These are phyloP conservation scores for Apophysomyces sp. DNA, from an alignment of 371 early-diverging fungal species.

Conservation along the genomic window DNA sequence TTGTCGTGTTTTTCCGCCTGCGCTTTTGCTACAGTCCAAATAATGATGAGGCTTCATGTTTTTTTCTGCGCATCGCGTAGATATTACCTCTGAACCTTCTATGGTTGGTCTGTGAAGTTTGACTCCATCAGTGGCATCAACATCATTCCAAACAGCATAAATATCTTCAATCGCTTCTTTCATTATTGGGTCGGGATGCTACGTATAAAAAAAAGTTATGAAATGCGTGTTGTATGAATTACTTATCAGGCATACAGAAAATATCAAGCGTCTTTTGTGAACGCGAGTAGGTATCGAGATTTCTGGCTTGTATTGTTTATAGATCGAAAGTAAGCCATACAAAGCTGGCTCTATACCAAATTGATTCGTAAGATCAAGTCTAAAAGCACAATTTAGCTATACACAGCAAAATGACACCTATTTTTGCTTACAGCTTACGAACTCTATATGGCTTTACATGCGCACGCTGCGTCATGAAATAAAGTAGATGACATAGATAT, in stretches of 20 bases:
- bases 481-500: constrained; percentile 52
- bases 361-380: constrained; percentile 32
- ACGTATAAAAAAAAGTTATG: background rate
- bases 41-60: background rate
- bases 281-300: constrained; percentile 26
- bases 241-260: constrained; percentile 13
- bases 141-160: constrained; percentile 25
- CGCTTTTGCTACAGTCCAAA: background rate
- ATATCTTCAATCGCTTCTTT: constrained; percentile 27
- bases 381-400: constrained; percentile 5
- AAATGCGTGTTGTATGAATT: background rate
- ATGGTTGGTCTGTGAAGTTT: constrained; percentile 7
- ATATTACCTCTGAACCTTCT: background rate
- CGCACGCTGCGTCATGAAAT: constrained; percentile 45
- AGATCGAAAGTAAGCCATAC: constrained; percentile 39
- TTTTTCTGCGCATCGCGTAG: no score
- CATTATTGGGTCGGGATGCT: constrained; percentile 40
- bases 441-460: constrained; percentile 52
- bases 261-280: constrained; percentile 7
- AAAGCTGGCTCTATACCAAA: constrained; percentile 37
- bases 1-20: background rate
- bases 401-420: background rate
- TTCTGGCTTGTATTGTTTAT: constrained; percentile 37
- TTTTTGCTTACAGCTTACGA: constrained; percentile 41
- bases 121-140: background rate